Evolutionary conservation across 176 grass and related monocot species (phyloP).

Genomic region (Alloteropsis semialata): DNA sequence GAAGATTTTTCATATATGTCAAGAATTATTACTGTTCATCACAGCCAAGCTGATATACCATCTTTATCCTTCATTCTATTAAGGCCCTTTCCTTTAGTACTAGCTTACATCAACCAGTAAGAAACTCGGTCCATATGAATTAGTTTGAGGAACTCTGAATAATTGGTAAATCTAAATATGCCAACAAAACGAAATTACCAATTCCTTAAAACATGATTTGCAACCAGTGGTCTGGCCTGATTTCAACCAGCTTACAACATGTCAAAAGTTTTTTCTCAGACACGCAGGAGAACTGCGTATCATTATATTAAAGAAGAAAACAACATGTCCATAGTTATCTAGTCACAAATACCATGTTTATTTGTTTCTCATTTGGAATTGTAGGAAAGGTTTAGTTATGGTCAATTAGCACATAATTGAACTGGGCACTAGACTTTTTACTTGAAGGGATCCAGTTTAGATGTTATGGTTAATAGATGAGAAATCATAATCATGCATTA

Average conservation of each 20-base stretch:
- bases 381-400: slow-evolving; percentile 6
- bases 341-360: background rate
- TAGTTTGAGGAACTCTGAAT: background rate
- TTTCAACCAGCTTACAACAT: background rate
- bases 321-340: background rate
- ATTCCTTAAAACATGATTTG: background rate
- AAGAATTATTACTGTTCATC: background rate
- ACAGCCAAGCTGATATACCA: background rate
- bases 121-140: background rate
- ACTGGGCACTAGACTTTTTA: background rate
- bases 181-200: background rate
- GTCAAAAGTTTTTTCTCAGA: too few species aligned
- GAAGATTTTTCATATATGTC: background rate
- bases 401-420: slow-evolving; percentile 1
- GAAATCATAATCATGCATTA: background rate
- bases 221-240: too few species aligned
- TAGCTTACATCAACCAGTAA: background rate
- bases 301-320: too few species aligned
- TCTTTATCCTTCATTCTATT: background rate
- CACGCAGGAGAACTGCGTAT: too few species aligned
- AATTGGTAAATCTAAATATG: background rate
- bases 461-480: background rate
- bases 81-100: background rate
- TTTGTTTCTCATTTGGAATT: background rate
- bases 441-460: background rate